Evolutionary conservation across 129 eudicot species (phyloP), one percentile per base, ranked within the genome.

Genomic region (Artemisia argyi): DNA sequence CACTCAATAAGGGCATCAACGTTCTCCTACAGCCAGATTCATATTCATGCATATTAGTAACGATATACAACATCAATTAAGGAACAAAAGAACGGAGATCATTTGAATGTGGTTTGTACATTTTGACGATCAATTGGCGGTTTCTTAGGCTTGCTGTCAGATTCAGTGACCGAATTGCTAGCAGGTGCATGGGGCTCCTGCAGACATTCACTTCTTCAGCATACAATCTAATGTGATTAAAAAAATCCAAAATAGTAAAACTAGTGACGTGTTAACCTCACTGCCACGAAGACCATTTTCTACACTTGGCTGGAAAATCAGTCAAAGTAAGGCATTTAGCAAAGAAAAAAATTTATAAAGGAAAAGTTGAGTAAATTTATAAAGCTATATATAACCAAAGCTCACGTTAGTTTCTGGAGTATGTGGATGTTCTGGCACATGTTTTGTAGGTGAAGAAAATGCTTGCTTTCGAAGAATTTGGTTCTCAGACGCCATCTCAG

Each of bases 1-100:
- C 98, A 93, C 58, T 85, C 80, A 67, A 93, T 87, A 46, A 93
- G 96, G 48, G 97, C 91, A 73, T 87, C 98, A 50, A 89, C 83
- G 68, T 90, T 89, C 87, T 93, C 98, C 98, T 93, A 86, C 63
- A 75, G 63, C 72, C 60, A 68, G 42, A n/a, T 71, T 53, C 6
- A 15, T 48, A 67, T 50, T 1, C 47, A 68, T n/a, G 44, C 15
- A 32, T 63, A 24, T 22, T 44, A 73, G 14, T 59, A 11, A 52
- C 15, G 51, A 39, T 15, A 65, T 72, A 11, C 22, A 8, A 35
- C 49, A 73, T 11, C 35, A 68, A 60, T 15, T 12, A 52, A 65
- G 39, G 51, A 13, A 63, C 8, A 10, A 14, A 56, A 17, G 59
- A 56, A 18, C 9, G 44, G 49, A 76, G 24, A 49, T 57, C 9